These are phyloP conservation scores for Hyphopichia buzzinii DNA, from an alignment of 1,139 yeast species.

Conservation along the genomic window DNA sequence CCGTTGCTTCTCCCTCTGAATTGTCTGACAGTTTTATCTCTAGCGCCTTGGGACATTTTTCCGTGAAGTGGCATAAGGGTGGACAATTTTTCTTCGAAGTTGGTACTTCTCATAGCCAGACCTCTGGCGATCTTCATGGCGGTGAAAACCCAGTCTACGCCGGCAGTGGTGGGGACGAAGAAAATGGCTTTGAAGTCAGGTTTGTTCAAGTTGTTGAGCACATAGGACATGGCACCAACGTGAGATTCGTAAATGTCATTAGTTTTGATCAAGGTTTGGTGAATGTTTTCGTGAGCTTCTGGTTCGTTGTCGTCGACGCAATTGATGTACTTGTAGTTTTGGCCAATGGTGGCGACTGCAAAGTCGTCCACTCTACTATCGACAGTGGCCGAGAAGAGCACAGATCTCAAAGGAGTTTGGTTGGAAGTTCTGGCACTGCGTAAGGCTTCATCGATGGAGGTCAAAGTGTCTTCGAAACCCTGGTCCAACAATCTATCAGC, in stretches of 20 bases:
- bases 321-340: slow-evolving; percentile 65
- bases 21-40: slow-evolving; percentile 55
- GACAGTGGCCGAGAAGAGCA: slow-evolving; percentile 87
- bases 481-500: slow-evolving; percentile 81
- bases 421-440: slow-evolving; percentile 34
- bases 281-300: slow-evolving; percentile 76
- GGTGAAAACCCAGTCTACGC: slow-evolving; percentile 49
- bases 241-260: slow-evolving; percentile 47
- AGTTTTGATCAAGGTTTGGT: slow-evolving; percentile 60
- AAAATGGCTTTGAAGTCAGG: slow-evolving; percentile 70
- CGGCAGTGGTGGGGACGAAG: slow-evolving; percentile 75
- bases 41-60: slow-evolving; percentile 60
- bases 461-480: slow-evolving; percentile 68
- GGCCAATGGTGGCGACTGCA: slow-evolving; percentile 65
- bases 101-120: slow-evolving; percentile 6
- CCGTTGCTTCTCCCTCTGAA: slow-evolving; percentile 55
- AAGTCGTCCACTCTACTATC: slow-evolving; percentile 63
- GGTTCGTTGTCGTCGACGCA: slow-evolving; percentile 76
- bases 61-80: slow-evolving; percentile 58
- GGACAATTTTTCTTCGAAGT: slow-evolving; percentile 9
- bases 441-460: slow-evolving; percentile 51
- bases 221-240: slow-evolving; percentile 51
- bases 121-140: slow-evolving; percentile 14
- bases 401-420: slow-evolving; percentile 48
- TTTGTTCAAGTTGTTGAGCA: slow-evolving; percentile 28